Evolutionary conservation across 192 early-diverging fungal species (phyloP), one percentile per base, ranked within the genome.

Genomic region (Podila epicladia): DNA sequence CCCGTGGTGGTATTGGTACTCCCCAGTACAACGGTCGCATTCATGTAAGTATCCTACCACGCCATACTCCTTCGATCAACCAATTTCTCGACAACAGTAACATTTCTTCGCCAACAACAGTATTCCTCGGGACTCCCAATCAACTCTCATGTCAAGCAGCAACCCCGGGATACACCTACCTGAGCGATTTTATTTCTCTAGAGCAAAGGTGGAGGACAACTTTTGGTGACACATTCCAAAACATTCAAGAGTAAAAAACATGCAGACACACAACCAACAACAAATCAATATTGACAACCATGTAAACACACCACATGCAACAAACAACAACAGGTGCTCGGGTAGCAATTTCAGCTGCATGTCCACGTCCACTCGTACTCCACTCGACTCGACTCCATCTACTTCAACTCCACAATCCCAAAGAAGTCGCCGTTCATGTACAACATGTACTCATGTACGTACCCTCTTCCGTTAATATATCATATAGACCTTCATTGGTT

Each of bases 401-500:
- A 45, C 38, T 41, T 0, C 41, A 45, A 45, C 41, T 45, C 41
- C 41, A 45, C 41, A 45, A 45, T 13, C 41, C 41, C 41, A 17
- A 45, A 15, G 41, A 45, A 45, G 4, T 45, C 15, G 13, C 15
- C 7, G 5, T 37, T 37, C 9, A 15, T 45, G 17, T 17, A 1
- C 13, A 45, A 45, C 67, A 20, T 15, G 13, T 31, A 67, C 24
- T 69, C 13, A 49, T 22, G 11, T 45, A 33, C 7, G 33, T 65
- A 38, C 45, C 45, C 28, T 49, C 22, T 50, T 29, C 20, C 35
- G 32, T 6, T 62, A 9, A 31, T 6, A 5, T 12, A 24, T 33
- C 0, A 5, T 33, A 55, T 68, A 79, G 76, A 72, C 76, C 55
- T 79, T 58, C 35, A 72, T 79, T 64, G 76, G 76, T 24, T 72